Conservation (phyloP, 345 rosid genomes). For the Acer saccharum region DNA sequence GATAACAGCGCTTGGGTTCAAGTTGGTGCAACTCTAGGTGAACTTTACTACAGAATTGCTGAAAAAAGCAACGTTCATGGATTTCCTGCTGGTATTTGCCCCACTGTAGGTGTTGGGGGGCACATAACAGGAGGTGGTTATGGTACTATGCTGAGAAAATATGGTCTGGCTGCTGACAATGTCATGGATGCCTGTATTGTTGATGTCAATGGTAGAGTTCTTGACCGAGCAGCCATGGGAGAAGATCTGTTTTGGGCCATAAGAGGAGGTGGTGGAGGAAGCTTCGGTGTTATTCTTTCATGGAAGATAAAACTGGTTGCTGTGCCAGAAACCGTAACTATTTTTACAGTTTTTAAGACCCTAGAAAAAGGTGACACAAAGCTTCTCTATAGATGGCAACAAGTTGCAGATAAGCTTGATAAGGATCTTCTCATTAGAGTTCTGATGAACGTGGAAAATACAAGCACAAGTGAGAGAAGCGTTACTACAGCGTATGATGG, state of each 20-base stretch:
- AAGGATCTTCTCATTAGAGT: constrained; percentile 27
- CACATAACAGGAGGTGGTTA: not conserved
- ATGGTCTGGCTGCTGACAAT: not conserved
- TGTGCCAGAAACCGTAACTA: constrained; percentile 49
- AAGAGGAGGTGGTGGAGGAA: not conserved
- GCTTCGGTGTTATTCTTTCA: constrained; percentile 34
- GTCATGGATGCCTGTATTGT: not conserved
- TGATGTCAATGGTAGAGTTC: not conserved
- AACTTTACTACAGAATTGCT: not conserved
- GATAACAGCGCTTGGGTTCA: not conserved
- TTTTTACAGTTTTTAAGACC: not conserved
- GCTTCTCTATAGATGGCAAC: not conserved
- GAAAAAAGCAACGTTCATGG: not conserved
- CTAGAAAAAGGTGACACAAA: not conserved
- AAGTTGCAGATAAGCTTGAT: not conserved
- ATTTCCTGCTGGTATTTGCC: not conserved
- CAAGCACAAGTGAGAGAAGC: constrained; percentile 25
- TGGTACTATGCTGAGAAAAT: not conserved
- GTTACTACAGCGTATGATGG: constrained; percentile 31
- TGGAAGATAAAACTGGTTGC: constrained; percentile 70
- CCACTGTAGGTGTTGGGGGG: not conserved
- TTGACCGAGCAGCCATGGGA: not conserved
- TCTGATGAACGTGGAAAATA: not conserved
- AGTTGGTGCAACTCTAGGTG: not conserved
- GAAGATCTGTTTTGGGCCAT: not conserved